A percentile compares a stretch with the other conserved stretches of the same genome.
phyloP scores from a whole-genome alignment of 78 protist species.

The Salpingoeca rosetta region DNA sequence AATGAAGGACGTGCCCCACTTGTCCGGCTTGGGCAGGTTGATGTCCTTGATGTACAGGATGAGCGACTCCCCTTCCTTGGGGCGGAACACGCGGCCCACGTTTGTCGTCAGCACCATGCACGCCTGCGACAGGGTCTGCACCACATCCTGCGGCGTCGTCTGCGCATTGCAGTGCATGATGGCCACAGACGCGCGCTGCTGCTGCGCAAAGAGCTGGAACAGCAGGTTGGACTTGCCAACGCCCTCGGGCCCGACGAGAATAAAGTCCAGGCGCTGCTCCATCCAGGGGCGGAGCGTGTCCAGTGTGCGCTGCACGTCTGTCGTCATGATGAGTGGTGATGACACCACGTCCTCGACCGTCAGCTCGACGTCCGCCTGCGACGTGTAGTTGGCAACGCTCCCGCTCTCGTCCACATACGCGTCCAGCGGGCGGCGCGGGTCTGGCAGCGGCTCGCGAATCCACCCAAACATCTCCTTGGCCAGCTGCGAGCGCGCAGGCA shows the following conservation, averaged over 20 bases:
- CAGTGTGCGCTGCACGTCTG: slow-evolving; percentile 29
- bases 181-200: slow-evolving; percentile 23
- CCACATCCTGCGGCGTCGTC: slow-evolving; percentile 50
- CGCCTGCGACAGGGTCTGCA: slow-evolving; percentile 46
- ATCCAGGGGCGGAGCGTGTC: slow-evolving; percentile 40
- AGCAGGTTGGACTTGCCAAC: slow-evolving; percentile 65
- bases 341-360: not conserved
- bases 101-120: slow-evolving; percentile 21
- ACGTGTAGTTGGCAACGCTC: not conserved
- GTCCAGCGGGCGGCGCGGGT: slow-evolving; percentile 33
- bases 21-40: slow-evolving; percentile 80
- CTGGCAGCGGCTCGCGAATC: slow-evolving; percentile 22
- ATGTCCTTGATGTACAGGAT: slow-evolving; percentile 59
- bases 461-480: slow-evolving; percentile 19
- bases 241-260: slow-evolving; percentile 61
- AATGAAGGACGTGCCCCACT: slow-evolving; percentile 63
- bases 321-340: slow-evolving; percentile 41
- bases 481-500: slow-evolving; percentile 18
- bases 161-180: slow-evolving; percentile 63
- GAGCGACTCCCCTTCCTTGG: slow-evolving; percentile 54
- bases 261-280: not conserved
- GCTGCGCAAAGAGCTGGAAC: slow-evolving; percentile 1
- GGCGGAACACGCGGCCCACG: slow-evolving; percentile 60
- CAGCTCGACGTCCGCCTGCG: not conserved
- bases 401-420: slow-evolving; percentile 4